These are phyloP conservation scores for Boletus vinaceobasis DNA, from an alignment of 768 basidiomycete genomes.

Conservation along the genomic window DNA sequence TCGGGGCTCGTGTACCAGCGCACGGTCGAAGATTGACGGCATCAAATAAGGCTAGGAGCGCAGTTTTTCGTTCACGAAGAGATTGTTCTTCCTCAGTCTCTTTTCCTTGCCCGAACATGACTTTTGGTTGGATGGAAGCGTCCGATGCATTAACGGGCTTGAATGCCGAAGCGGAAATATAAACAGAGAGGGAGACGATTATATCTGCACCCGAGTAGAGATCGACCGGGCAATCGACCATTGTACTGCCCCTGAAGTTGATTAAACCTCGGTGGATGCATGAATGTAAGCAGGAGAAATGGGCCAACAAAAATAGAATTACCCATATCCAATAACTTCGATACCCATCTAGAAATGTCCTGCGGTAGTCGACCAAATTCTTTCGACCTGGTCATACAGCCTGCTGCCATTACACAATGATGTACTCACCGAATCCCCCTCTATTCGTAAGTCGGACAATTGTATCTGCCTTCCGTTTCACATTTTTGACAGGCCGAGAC, in stretches of 20 bases:
- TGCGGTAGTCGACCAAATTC: conserved; percentile 78
- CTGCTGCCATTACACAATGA: background rate
- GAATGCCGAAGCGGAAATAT: conserved; percentile 69
- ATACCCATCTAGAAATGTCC: conserved; percentile 68
- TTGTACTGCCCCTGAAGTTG: conserved; percentile 62
- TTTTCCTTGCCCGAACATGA: conserved; percentile 68
- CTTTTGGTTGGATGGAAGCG: conserved; percentile 23
- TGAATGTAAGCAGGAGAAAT: conserved; percentile 2
- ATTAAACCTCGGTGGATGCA: conserved; percentile 47
- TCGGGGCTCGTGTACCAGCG: conserved; percentile 38
- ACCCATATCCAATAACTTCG: conserved; percentile 72
- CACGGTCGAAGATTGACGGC: conserved; percentile 66
- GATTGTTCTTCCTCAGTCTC: conserved; percentile 77
- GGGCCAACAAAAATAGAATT: background rate
- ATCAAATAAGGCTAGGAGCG: conserved; percentile 72
- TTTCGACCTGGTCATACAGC: conserved; percentile 23
- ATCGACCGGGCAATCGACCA: conserved; percentile 72
- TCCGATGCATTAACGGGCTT: conserved; percentile 39
- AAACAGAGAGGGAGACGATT: conserved; percentile 72
- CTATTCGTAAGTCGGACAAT: conserved; percentile 66
- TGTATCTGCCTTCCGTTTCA: conserved; percentile 54
- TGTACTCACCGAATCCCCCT: conserved; percentile 58
- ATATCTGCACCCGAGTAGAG: conserved; percentile 75
- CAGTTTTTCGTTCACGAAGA: conserved; percentile 76
- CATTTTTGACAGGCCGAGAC: conserved; percentile 42